Evolutionary conservation across 805 yeast species (phyloP).

Genomic region (Yamadazyma takamatsuzukensis): DNA sequence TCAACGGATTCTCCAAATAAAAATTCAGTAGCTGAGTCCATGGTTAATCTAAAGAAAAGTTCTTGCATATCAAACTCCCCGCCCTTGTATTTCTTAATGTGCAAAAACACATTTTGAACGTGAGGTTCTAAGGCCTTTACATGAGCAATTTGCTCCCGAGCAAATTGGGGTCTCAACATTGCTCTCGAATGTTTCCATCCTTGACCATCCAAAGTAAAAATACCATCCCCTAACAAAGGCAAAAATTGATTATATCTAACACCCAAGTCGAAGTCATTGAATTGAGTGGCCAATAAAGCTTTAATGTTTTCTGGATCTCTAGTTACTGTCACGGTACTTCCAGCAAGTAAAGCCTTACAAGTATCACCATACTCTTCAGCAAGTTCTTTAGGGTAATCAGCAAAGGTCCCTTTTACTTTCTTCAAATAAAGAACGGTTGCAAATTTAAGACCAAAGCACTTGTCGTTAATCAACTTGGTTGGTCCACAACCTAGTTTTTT

Average conservation of each 20-base stretch:
- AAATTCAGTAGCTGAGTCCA: conserved; percentile 40
- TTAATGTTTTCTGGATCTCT: conserved; percentile 40
- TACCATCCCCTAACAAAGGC: conserved; percentile 41
- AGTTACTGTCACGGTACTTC: conserved; percentile 21
- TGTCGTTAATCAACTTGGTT: conserved; percentile 1
- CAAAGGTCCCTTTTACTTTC: conserved; percentile 14
- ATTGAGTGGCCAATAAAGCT: conserved; percentile 41
- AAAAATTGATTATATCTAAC: conserved; percentile 32
- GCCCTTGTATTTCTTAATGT: conserved; percentile 25
- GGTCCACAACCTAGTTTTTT: conserved; percentile 13
- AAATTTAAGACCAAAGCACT: conserved; percentile 19
- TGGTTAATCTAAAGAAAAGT: conserved; percentile 35
- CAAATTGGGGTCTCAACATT: conserved; percentile 43
- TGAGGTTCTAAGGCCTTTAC: conserved; percentile 39
- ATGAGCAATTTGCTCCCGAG: conserved; percentile 41
- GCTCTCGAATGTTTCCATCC: conserved; percentile 44
- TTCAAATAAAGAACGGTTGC: conserved; percentile 10
- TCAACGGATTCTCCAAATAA: conserved; percentile 39
- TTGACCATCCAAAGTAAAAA: conserved; percentile 38
- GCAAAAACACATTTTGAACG: conserved; percentile 30
- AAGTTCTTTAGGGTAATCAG: conserved; percentile 15
- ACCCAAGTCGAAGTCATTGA: conserved; percentile 38
- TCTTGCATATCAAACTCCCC: conserved; percentile 34
- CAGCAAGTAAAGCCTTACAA: conserved; percentile 14
- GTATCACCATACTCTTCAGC: conserved; percentile 9